Percentiles rank a stretch among this genome's conserved stretches.
Evolutionary conservation across 192 early-diverging fungal species (phyloP).

Genomic region (Spizellomyces sp.): DNA sequence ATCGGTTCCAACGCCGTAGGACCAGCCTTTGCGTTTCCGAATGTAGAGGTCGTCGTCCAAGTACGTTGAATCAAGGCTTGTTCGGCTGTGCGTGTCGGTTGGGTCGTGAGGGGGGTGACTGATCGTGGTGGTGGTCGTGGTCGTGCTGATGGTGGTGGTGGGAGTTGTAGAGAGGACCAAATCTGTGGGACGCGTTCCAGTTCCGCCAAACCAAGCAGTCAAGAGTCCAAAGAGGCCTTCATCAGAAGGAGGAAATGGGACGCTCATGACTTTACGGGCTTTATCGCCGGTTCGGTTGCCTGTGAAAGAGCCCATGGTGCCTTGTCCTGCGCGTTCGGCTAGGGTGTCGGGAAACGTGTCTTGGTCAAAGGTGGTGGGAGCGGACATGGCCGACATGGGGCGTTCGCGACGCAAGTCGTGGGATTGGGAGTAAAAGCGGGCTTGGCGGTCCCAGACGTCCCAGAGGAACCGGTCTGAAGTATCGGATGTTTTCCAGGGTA

Average conservation of each 20-base stretch:
- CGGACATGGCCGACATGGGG: too few species aligned
- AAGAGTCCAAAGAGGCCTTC: conserved; percentile 1
- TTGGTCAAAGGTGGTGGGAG: too few species aligned
- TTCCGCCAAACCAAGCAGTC: neutral
- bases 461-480: neutral
- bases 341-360: too few species aligned
- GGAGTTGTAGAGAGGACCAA: too few species aligned
- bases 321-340: too few species aligned
- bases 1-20: neutral
- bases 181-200: neutral
- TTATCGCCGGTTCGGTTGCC: neutral
- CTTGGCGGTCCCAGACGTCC: neutral
- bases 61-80: neutral
- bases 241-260: neutral
- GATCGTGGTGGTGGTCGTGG: too few species aligned
- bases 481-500: too few species aligned
- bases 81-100: neutral
- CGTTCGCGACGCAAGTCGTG: too few species aligned
- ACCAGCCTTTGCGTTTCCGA: neutral
- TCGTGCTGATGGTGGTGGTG: too few species aligned
- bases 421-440: neutral
- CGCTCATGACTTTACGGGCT: neutral
- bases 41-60: neutral
- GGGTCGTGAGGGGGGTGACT: neutral
- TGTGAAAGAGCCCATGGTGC: too few species aligned